Evolutionary conservation across 2,329 filamentous ascomycete genomes (phyloP).

Genomic region (Corniculantispora saksenae): DNA sequence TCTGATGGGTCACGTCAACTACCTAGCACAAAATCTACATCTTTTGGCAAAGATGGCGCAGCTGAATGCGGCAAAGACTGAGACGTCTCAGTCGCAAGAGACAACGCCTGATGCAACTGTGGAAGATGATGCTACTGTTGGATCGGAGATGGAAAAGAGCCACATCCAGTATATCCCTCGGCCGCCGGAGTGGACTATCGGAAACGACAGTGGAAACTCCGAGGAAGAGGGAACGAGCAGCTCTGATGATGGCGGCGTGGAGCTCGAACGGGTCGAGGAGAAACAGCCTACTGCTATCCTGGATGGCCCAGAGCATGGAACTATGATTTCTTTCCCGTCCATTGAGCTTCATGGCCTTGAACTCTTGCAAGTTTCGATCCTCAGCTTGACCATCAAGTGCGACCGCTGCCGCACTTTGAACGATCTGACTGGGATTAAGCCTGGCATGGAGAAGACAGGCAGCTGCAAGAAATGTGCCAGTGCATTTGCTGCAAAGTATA

Average conservation of each 20-base stretch:
- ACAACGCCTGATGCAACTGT: constrained; percentile 11
- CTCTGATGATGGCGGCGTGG: constrained; percentile 46
- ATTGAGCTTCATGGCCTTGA: constrained; percentile 78
- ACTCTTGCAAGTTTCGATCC: constrained; percentile 65
- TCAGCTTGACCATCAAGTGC: constrained; percentile 75
- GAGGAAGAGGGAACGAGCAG: constrained; percentile 51
- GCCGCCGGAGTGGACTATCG: constrained; percentile 72
- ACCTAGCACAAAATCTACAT: constrained; percentile 70
- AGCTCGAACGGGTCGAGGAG: constrained; percentile 34
- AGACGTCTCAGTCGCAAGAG: constrained; percentile 22
- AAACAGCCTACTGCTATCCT: constrained; percentile 7
- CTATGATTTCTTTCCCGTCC: constrained; percentile 76
- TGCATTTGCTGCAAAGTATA: constrained; percentile 55
- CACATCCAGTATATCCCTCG: constrained; percentile 73
- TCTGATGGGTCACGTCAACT: constrained; percentile 75
- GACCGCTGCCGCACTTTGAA: constrained; percentile 73
- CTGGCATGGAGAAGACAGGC: constrained; percentile 50
- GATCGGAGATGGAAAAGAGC: constrained; percentile 48
- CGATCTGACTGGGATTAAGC: constrained; percentile 67
- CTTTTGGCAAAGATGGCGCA: constrained; percentile 59
- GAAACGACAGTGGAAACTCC: constrained; percentile 40
- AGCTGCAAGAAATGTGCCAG: constrained; percentile 63
- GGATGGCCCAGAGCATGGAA: constrained; percentile 61
- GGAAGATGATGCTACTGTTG: constrained; percentile 8
- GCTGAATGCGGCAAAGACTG: constrained; percentile 24